Conservation (phyloP, 2,329 filamentous ascomycete genomes). For the Colletotrichum plurivorum region DNA sequence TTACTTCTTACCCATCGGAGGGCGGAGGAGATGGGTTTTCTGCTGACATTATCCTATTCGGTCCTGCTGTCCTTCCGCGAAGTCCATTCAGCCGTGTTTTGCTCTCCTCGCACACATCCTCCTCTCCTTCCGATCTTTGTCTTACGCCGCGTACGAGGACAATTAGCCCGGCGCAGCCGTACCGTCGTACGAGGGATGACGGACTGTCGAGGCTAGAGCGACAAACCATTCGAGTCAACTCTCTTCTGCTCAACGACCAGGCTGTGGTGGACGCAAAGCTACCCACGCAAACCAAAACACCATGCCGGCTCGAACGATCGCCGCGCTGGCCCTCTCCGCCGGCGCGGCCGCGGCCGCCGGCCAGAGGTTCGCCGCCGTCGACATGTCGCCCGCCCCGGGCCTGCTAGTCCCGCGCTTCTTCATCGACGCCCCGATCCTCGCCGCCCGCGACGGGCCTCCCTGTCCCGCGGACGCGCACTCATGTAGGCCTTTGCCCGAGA, state of each 20-base stretch:
- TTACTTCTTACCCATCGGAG: too few species aligned
- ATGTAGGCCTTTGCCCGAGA: too few species aligned
- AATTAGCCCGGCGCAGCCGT: neutral
- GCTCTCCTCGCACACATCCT: neutral
- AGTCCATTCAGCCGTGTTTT: slow-evolving; percentile 6
- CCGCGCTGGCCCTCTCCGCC: slow-evolving; percentile 20
- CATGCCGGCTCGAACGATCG: slow-evolving; percentile 3
- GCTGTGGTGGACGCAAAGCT: neutral
- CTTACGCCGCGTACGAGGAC: neutral
- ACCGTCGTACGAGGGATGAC: neutral
- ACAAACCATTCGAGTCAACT: neutral
- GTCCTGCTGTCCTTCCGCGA: neutral
- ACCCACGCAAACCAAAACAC: neutral
- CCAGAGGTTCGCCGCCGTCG: slow-evolving; percentile 36
- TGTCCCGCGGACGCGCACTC: slow-evolving; percentile 33
- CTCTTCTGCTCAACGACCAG: neutral
- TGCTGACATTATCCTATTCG: slow-evolving; percentile 14
- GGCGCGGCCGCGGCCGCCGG: slow-evolving; percentile 18
- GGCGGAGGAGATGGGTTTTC: too few species aligned
- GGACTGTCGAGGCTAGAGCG: neutral
- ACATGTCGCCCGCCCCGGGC: slow-evolving; percentile 24
- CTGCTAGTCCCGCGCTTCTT: slow-evolving; percentile 38
- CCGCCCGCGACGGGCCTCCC: slow-evolving; percentile 33
- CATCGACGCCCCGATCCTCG: slow-evolving; percentile 35
- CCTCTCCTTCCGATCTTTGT: neutral